Evolutionary conservation across 2,329 filamentous ascomycete genomes (phyloP).

Genomic region (Colletotrichum lupini): DNA sequence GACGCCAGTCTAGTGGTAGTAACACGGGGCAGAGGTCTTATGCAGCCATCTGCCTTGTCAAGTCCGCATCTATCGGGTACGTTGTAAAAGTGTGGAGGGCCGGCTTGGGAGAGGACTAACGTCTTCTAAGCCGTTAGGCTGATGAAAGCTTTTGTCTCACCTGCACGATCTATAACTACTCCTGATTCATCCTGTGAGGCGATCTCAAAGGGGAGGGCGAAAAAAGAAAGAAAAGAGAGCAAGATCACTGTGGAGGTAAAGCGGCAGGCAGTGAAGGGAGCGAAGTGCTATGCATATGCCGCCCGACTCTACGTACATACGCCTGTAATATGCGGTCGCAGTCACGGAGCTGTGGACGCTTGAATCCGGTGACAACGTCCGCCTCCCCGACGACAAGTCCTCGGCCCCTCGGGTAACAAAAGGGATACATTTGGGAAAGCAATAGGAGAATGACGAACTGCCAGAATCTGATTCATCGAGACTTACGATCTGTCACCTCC

Average conservation of each 20-base stretch:
- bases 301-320: neutral
- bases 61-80: neutral
- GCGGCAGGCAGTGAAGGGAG: neutral
- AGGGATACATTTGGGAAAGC: too few relatives aligned
- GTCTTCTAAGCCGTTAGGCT: neutral
- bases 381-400: neutral
- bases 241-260: neutral
- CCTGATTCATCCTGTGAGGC: neutral
- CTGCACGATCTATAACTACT: neutral
- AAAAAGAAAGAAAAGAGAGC: neutral
- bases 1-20: too few relatives aligned
- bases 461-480: too few relatives aligned
- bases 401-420: neutral
- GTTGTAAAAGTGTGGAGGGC: neutral
- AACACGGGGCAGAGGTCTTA: too few relatives aligned
- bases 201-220: neutral
- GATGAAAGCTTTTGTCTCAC: neutral
- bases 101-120: neutral
- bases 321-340: neutral
- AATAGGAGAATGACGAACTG: too few relatives aligned
- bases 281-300: neutral
- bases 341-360: neutral
- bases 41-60: neutral
- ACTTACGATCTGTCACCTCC: too few relatives aligned
- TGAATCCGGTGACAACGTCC: neutral